A percentile compares a stretch with the other conserved stretches of the same genome.
phyloP scores from a whole-genome alignment of 2,329 filamentous ascomycete genomes.

The Botrytis fabae region DNA sequence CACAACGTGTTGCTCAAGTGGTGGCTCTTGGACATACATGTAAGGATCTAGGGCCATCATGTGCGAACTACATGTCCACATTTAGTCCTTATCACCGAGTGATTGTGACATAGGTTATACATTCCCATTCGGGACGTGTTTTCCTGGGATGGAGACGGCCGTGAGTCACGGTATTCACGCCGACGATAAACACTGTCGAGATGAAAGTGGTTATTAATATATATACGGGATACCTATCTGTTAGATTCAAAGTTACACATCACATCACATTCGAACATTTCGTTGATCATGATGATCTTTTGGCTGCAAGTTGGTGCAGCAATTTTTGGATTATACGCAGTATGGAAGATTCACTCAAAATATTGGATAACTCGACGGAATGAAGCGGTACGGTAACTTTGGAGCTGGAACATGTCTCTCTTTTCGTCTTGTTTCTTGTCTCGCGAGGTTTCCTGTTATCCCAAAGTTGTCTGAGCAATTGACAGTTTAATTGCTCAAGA shows the following conservation, averaged over 20 bases:
- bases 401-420: background rate
- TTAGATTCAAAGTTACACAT: background rate
- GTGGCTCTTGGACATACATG: background rate
- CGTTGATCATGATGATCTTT: background rate
- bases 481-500: background rate
- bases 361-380: background rate
- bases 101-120: background rate
- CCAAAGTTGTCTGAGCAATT: background rate
- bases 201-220: background rate
- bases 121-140: slow-evolving; percentile 7
- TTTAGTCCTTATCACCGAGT: background rate
- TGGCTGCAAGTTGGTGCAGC: slow-evolving; percentile 6
- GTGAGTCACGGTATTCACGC: background rate
- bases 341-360: slow-evolving; percentile 4
- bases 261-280: background rate
- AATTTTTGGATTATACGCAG: background rate
- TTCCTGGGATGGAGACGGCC: slow-evolving; percentile 10
- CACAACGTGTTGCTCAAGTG: background rate
- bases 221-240: background rate
- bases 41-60: background rate
- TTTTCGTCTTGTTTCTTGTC: background rate
- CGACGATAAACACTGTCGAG: background rate
- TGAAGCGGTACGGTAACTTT: background rate
- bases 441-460: too few species aligned
- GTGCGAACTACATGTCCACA: background rate